phyloP scores from a whole-genome alignment of 495 filamentous ascomycete species.

The Neurospora hispaniola region DNA sequence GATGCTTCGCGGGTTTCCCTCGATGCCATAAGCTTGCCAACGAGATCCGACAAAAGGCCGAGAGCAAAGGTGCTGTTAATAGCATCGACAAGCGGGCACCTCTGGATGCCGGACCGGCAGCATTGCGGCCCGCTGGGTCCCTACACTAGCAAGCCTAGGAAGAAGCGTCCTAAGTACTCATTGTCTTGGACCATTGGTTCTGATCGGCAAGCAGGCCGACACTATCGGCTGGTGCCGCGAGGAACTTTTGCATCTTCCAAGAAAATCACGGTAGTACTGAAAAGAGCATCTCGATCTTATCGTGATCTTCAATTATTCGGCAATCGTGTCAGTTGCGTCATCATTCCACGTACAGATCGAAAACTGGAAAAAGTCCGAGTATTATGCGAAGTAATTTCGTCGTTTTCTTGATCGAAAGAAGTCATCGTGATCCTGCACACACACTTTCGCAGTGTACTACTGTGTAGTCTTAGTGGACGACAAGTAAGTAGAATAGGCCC shows the following conservation, averaged over 20 bases:
- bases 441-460: background rate
- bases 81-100: conserved; percentile 37
- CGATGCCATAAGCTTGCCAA: conserved; percentile 52
- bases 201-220: conserved; percentile 86
- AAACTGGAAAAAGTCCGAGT: background rate
- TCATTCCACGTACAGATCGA: background rate
- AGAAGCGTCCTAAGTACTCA: conserved; percentile 72
- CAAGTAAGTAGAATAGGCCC: background rate
- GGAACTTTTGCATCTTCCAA: conserved; percentile 53
- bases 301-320: background rate
- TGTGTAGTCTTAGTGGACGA: too few species aligned
- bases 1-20: background rate
- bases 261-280: background rate
- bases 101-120: conserved; percentile 54
- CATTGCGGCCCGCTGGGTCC: conserved; percentile 69
- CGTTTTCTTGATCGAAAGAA: background rate
- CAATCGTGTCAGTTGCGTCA: background rate
- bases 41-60: conserved; percentile 52
- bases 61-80: conserved; percentile 54
- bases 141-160: conserved; percentile 28
- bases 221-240: conserved; percentile 85
- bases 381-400: background rate
- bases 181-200: conserved; percentile 57
- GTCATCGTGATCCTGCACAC: background rate
- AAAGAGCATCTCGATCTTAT: background rate